Conservation (phyloP, 176 grass and related monocot genomes). For the Oryza rufipogon region DNA sequence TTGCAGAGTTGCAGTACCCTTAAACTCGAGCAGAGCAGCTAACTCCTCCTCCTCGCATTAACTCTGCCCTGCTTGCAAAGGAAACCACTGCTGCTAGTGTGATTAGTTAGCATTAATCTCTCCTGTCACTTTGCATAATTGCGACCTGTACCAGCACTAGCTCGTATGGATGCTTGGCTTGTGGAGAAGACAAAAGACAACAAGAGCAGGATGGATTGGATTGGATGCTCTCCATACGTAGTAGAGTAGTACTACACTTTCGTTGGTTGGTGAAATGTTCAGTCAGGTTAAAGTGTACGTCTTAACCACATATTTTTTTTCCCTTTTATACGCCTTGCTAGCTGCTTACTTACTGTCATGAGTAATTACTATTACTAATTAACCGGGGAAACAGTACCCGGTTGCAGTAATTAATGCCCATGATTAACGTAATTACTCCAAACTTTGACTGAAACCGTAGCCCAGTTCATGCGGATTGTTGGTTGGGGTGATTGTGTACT, state of each 20-base stretch:
- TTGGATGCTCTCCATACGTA: not conserved
- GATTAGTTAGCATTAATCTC: not conserved
- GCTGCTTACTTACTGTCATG: too few species aligned
- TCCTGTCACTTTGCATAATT: not conserved
- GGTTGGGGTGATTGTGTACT: not conserved
- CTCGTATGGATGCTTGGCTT: slow-evolving; percentile 20
- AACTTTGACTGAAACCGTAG: not conserved
- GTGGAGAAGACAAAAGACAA: slow-evolving; percentile 25
- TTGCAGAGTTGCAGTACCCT: not conserved
- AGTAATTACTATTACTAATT: too few species aligned
- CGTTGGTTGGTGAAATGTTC: slow-evolving; percentile 40
- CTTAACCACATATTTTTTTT: not conserved
- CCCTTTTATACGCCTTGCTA: not conserved
- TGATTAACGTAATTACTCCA: not conserved
- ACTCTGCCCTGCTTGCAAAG: not conserved
- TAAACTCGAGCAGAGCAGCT: not conserved
- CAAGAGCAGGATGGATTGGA: not conserved
- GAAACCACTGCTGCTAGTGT: not conserved
- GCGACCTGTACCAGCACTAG: not conserved
- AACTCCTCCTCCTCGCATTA: not conserved
- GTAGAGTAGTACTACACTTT: not conserved
- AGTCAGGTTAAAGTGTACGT: slow-evolving; percentile 28
- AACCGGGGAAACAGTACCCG: not conserved
- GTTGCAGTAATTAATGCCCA: not conserved
- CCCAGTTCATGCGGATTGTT: not conserved